Evolutionary conservation across 2,329 filamentous ascomycete genomes (phyloP), one percentile per base, ranked within the genome.

Genomic region (Fusarium sp.): DNA sequence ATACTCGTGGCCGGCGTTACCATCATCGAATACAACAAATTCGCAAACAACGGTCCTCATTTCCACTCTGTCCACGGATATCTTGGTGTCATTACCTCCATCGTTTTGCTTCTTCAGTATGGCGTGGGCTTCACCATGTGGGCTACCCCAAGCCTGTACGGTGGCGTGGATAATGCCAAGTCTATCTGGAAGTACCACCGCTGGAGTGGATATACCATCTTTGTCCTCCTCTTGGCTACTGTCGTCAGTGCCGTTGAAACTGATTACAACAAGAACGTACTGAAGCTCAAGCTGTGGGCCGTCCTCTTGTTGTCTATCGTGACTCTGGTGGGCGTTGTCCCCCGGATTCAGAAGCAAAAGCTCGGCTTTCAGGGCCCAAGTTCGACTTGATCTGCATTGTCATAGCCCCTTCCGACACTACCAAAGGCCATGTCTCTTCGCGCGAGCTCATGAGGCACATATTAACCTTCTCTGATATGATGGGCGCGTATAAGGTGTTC

Each of bases 171-270:
- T 26, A 89, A 89, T 5, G 95, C 94, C 21, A 97, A 94, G 85
- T 84, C 84, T 24, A 79, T 97, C 42, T 98, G 95, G 85, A 98
- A 97, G 81, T 97, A 94, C 75, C 96, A 98, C 79, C 89, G 95
- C 31, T 81, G 87, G 55, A 86, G 85, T 22, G 96, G 95, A 3
- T 98, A 99, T 77, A 70, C 89, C 9, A 82, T 94, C 61, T 81
- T 95, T 55, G 75, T 91, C 51, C 74, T 97, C 73, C 84, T 95
- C 65, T 80, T 97, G 65, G 89, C 88, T 11, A 96, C 94, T 0
- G 86, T 97, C 39, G 83, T 87, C 49, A 90, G 91, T 24, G 93
- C 94, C 2, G 93, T 90, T 5, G 85, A 90, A 80, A 98, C 95
- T 2, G 84, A 86, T 34, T 98, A 91, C 79, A 94, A 91, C 74